Evolutionary conservation across 768 basidiomycete species (phyloP).

Genomic region (Gelatoporia subvermispora): DNA sequence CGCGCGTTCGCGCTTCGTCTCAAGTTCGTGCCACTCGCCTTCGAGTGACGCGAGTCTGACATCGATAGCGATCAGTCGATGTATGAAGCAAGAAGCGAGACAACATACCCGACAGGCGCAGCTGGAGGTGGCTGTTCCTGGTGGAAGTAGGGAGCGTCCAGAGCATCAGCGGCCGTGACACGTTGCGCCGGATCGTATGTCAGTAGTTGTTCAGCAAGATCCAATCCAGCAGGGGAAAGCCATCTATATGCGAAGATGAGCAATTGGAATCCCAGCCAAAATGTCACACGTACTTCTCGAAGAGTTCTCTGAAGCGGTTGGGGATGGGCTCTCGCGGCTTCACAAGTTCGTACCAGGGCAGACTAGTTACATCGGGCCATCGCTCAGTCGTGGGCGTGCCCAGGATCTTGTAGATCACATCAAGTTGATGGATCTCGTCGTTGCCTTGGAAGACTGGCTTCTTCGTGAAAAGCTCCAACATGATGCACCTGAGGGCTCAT

Average conservation of each 20-base stretch:
- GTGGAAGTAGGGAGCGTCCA: slow-evolving; percentile 80
- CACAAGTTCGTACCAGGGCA: slow-evolving; percentile 99
- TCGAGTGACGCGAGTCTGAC: slow-evolving; percentile 70
- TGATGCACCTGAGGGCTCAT: slow-evolving; percentile 88
- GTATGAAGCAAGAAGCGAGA: neutral
- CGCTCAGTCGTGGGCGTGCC: slow-evolving; percentile 81
- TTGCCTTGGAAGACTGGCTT: slow-evolving; percentile 97
- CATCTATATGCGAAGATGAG: slow-evolving; percentile 44
- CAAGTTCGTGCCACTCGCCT: slow-evolving; percentile 98
- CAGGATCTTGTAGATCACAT: slow-evolving; percentile 85
- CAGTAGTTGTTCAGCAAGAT: slow-evolving; percentile 80
- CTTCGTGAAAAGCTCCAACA: slow-evolving; percentile 94
- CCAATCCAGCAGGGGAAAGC: slow-evolving; percentile 80
- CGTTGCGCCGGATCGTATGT: slow-evolving; percentile 77
- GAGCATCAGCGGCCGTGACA: slow-evolving; percentile 73
- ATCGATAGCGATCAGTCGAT: neutral
- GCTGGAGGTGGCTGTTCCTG: slow-evolving; percentile 70
- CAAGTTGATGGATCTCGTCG: slow-evolving; percentile 96
- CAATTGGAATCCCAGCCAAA: neutral
- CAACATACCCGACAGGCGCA: slow-evolving; percentile 71
- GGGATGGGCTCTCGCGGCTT: slow-evolving; percentile 75
- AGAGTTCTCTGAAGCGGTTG: slow-evolving; percentile 79
- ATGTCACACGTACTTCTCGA: slow-evolving; percentile 61
- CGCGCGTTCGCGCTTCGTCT: slow-evolving; percentile 87
- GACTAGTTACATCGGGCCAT: slow-evolving; percentile 77